Evolutionary conservation across 106 monocot species (phyloP).

Genomic region (Apostasia ramifera): DNA sequence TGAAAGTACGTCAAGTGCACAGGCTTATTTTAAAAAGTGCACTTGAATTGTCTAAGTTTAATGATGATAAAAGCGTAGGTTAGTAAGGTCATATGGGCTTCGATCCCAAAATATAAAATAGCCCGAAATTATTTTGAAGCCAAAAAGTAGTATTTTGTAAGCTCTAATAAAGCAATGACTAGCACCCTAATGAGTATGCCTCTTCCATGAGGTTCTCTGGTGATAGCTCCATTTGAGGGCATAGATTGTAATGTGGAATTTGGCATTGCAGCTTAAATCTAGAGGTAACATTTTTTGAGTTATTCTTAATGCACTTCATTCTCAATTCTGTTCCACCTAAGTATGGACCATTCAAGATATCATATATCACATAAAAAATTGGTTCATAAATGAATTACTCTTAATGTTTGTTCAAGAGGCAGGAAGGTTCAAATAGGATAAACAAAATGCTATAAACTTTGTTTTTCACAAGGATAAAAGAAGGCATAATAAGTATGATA

Average conservation of each 20-base stretch:
- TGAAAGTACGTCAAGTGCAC: not conserved
- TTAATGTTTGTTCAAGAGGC: too few relatives aligned
- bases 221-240: not conserved
- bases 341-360: constrained; percentile 13
- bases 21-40: not conserved
- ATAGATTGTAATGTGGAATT: constrained; percentile 12
- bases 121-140: not conserved
- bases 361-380: constrained; percentile 10
- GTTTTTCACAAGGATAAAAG: too few relatives aligned
- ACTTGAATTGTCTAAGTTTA: constrained; percentile 6
- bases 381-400: constrained; percentile 10
- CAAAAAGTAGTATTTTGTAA: constrained; percentile 3
- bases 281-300: constrained; percentile 2
- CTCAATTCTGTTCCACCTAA: not conserved
- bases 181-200: constrained; percentile 6
- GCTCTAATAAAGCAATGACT: constrained; percentile 6
- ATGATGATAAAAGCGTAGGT: not conserved
- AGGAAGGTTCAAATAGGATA: too few relatives aligned
- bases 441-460: too few relatives aligned
- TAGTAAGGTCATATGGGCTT: not conserved
- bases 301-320: constrained; percentile 3
- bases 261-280: not conserved
- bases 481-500: too few relatives aligned
- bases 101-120: not conserved
- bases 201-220: not conserved